Conservation (phyloP, 257 asterid species). For the Haberlea rhodopensis region DNA sequence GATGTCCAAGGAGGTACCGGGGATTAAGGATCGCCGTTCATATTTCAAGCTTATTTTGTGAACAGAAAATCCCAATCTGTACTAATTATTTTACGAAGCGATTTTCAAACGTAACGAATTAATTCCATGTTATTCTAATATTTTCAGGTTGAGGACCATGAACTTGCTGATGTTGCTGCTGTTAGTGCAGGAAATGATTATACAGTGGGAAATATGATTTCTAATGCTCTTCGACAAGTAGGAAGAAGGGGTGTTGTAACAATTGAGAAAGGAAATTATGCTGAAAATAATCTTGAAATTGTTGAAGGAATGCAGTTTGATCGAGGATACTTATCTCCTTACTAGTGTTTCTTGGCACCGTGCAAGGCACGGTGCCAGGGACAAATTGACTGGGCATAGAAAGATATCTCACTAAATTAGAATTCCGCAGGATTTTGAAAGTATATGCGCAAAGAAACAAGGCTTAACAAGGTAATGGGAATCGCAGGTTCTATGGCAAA, state of each 20-base stretch:
- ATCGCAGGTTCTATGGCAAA: too few relatives aligned
- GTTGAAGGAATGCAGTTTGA: constrained; percentile 91
- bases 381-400: too few relatives aligned
- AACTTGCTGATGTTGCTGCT: constrained; percentile 77
- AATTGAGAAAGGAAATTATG: constrained; percentile 68
- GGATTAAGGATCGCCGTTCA: neutral
- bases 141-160: constrained; percentile 80
- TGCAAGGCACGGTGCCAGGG: too few relatives aligned
- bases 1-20: constrained; percentile 72
- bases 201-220: constrained; percentile 61
- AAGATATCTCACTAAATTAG: too few relatives aligned
- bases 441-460: too few relatives aligned
- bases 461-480: too few relatives aligned
- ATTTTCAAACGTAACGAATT: neutral
- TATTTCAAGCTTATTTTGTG: neutral
- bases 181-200: constrained; percentile 89
- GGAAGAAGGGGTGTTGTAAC: constrained; percentile 67
- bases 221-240: constrained; percentile 60
- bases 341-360: too few relatives aligned
- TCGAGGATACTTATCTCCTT: constrained; percentile 82
- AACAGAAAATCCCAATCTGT: neutral
- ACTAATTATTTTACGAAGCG: neutral
- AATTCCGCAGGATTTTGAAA: too few relatives aligned
- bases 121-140: neutral
- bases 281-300: constrained; percentile 49